phyloP scores from a whole-genome alignment of 2,329 filamentous ascomycete genomes.

The Penicillium sp. region DNA sequence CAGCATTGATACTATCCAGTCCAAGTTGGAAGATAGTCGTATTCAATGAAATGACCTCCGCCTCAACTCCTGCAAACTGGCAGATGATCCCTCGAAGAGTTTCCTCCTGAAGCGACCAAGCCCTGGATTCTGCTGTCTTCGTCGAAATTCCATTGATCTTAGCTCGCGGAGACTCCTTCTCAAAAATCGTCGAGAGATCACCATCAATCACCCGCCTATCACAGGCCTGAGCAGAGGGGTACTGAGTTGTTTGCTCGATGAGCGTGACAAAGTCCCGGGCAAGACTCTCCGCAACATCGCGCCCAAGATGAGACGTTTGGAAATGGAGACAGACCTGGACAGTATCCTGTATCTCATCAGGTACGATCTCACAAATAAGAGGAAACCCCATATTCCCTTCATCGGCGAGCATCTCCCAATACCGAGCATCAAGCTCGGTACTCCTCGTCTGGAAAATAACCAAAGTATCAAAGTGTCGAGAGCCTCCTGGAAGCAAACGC shows the following conservation, averaged over 20 bases:
- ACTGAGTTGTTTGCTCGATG: conserved; percentile 43
- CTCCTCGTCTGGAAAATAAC: conserved; percentile 75
- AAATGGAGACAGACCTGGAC: conserved; percentile 69
- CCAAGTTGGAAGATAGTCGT: conserved; percentile 88
- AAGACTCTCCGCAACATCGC: conserved; percentile 33
- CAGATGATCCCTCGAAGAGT: conserved; percentile 64
- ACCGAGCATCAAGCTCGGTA: conserved; percentile 49
- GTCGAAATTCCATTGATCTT: conserved; percentile 6
- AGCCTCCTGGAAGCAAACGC: conserved; percentile 52
- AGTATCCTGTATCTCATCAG: conserved; percentile 58
- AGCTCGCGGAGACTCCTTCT: conserved; percentile 17
- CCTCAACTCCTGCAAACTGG: conserved; percentile 61
- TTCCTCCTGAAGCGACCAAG: conserved; percentile 61
- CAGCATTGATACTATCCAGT: conserved; percentile 85
- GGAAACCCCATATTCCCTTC: conserved; percentile 68
- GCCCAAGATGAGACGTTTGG: conserved; percentile 45
- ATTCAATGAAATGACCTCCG: conserved; percentile 59
- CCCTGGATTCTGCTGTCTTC: conserved; percentile 19
- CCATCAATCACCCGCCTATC: conserved; percentile 33
- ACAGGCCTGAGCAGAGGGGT: conserved; percentile 38
- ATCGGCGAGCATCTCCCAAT: conserved; percentile 60
- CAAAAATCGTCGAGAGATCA: conserved; percentile 38
- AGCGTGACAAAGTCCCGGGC: conserved; percentile 39
- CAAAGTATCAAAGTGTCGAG: conserved; percentile 76
- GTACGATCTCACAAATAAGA: conserved; percentile 76